phyloP scores from a whole-genome alignment of 2,329 filamentous ascomycete genomes.

The Phoma sp. region DNA sequence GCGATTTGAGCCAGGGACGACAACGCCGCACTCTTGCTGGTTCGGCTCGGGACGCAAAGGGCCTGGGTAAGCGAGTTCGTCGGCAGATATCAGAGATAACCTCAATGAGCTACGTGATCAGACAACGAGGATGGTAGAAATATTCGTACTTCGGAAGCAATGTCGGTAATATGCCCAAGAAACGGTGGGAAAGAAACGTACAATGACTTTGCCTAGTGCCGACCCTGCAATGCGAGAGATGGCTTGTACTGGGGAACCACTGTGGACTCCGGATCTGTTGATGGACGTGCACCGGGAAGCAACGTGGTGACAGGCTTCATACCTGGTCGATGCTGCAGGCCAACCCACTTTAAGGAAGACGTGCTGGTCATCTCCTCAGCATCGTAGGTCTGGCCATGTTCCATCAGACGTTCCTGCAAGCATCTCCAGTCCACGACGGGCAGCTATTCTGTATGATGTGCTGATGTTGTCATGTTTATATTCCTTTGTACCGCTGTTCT shows the following conservation, averaged over 20 bases:
- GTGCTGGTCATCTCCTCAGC: background rate
- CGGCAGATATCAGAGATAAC: conserved; percentile 4
- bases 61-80: background rate
- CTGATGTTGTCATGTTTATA: background rate
- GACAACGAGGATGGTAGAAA: background rate
- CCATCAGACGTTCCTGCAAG: background rate
- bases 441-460: background rate
- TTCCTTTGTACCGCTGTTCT: conserved; percentile 2
- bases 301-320: conserved; percentile 18
- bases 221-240: background rate
- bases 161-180: background rate
- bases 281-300: conserved; percentile 9
- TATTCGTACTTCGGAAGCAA: background rate
- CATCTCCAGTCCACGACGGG: background rate
- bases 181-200: background rate
- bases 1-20: background rate
- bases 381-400: conserved; percentile 8
- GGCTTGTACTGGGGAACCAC: background rate
- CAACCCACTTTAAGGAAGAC: background rate
- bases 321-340: conserved; percentile 8
- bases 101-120: background rate
- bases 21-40: conserved; percentile 9
- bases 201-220: background rate
- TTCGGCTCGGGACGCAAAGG: conserved; percentile 7
- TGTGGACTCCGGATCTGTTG: conserved; percentile 1